These are phyloP conservation scores for Fusarium falciforme DNA, from an alignment of 2,329 filamentous ascomycete genomes.

Conservation along the genomic window DNA sequence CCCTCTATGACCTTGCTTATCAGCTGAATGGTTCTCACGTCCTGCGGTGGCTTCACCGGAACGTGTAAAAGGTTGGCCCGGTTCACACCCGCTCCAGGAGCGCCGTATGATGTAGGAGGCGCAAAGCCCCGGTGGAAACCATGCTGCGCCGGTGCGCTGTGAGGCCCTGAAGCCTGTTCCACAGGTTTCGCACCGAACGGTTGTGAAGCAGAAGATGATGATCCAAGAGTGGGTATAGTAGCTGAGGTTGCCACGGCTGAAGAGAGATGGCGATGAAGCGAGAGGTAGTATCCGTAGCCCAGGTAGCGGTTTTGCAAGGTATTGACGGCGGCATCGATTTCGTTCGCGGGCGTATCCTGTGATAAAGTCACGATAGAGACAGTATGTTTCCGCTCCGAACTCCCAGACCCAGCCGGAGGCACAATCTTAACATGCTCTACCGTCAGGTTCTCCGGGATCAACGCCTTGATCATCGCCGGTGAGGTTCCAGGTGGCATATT, in stretches of 20 bases:
- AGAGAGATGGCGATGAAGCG: constrained; percentile 83
- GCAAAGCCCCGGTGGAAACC: constrained; percentile 73
- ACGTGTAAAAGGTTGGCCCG: constrained; percentile 69
- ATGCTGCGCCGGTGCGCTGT: constrained; percentile 56
- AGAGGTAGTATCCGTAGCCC: constrained; percentile 85
- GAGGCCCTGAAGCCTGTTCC: constrained; percentile 52
- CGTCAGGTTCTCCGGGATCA: constrained; percentile 68
- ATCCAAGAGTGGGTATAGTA: constrained; percentile 45
- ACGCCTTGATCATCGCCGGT: constrained; percentile 67
- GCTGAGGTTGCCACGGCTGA: constrained; percentile 70
- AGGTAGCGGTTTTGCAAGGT: constrained; percentile 85
- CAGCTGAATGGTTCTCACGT: constrained; percentile 81
- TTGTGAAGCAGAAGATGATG: constrained; percentile 63
- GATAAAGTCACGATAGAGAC: constrained; percentile 85
- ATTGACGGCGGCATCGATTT: constrained; percentile 85
- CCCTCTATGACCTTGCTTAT: constrained; percentile 91
- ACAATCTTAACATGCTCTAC: constrained; percentile 82
- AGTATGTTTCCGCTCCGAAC: constrained; percentile 75
- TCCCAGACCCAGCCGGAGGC: constrained; percentile 61
- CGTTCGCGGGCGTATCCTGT: constrained; percentile 82
- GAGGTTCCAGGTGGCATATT: constrained; percentile 71
- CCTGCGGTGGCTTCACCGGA: constrained; percentile 78
- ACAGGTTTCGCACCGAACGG: constrained; percentile 83
- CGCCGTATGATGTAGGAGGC: constrained; percentile 76
- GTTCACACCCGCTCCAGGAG: constrained; percentile 55